Percentiles rank a stretch among this genome's conserved stretches.
Conservation (phyloP, 2,329 filamentous ascomycete genomes). For the Aspergillus fumigatus region DNA sequence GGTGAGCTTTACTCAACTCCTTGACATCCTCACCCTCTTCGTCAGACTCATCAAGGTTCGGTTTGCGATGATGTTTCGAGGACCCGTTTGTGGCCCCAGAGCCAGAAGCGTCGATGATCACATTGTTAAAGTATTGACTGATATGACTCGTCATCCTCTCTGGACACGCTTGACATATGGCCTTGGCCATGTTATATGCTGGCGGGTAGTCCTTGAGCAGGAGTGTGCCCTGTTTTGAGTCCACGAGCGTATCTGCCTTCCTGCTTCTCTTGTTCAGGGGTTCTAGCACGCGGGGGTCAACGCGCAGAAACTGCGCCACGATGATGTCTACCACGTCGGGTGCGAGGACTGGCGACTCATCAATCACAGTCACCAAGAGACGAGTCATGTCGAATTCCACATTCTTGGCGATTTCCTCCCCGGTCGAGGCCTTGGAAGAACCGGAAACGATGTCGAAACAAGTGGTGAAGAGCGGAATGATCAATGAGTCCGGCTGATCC, state of each 20-base stretch:
- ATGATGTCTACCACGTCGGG: slow-evolving; percentile 84
- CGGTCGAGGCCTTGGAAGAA: slow-evolving; percentile 66
- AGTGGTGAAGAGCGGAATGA: slow-evolving; percentile 75
- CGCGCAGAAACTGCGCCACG: slow-evolving; percentile 90
- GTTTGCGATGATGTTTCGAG: slow-evolving; percentile 40
- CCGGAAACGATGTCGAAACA: slow-evolving; percentile 90
- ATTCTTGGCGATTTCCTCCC: slow-evolving; percentile 84
- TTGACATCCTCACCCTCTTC: slow-evolving; percentile 78
- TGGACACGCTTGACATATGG: slow-evolving; percentile 79
- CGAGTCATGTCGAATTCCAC: slow-evolving; percentile 90
- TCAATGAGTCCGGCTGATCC: slow-evolving; percentile 71
- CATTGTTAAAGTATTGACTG: slow-evolving; percentile 94
- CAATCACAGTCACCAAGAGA: slow-evolving; percentile 77
- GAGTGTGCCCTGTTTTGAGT: slow-evolving; percentile 76
- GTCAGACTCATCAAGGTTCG: slow-evolving; percentile 57
- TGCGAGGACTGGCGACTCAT: slow-evolving; percentile 75
- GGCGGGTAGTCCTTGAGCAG: slow-evolving; percentile 83
- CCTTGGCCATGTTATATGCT: slow-evolving; percentile 95
- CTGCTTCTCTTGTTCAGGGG: slow-evolving; percentile 55
- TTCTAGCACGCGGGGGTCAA: slow-evolving; percentile 60
- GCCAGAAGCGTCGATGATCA: slow-evolving; percentile 81
- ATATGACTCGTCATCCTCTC: slow-evolving; percentile 95
- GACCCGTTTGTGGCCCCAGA: slow-evolving; percentile 53
- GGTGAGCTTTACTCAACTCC: slow-evolving; percentile 85
- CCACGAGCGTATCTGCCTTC: slow-evolving; percentile 51